phyloP scores from a whole-genome alignment of 2,329 filamentous ascomycete genomes.

The Conoideocrella luteorostrata region DNA sequence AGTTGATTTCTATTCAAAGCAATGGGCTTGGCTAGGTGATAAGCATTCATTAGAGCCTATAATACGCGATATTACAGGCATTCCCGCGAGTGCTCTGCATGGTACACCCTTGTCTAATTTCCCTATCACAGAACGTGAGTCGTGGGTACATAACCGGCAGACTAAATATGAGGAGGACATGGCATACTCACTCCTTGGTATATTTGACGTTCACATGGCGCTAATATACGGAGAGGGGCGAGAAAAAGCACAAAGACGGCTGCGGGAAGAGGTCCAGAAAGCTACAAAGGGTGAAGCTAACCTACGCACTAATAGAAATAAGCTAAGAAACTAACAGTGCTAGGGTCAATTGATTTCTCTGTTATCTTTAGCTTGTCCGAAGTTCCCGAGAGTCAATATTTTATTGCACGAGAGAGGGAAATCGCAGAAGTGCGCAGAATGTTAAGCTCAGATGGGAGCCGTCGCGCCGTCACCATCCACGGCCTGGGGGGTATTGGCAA shows the following conservation, averaged over 20 bases:
- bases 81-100: constrained; percentile 14
- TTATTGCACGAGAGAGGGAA: constrained; percentile 14
- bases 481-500: too few relatives aligned
- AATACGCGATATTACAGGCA: constrained; percentile 18
- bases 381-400: constrained; percentile 8
- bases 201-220: constrained; percentile 14
- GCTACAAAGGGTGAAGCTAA: too few relatives aligned
- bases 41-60: constrained; percentile 15
- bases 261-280: not conserved
- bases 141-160: constrained; percentile 13
- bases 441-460: constrained; percentile 7
- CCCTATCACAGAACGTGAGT: constrained; percentile 11
- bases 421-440: constrained; percentile 11
- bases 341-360: constrained; percentile 4
- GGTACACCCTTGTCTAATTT: constrained; percentile 9
- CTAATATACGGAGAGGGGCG: constrained; percentile 14
- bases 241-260: not conserved
- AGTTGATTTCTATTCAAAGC: constrained; percentile 18
- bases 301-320: too few relatives aligned
- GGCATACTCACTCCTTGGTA: constrained; percentile 14
- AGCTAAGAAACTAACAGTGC: too few relatives aligned
- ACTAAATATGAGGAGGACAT: constrained; percentile 12
- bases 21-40: constrained; percentile 15
- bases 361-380: constrained; percentile 6
- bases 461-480: constrained; percentile 24